A percentile compares a stretch with the other conserved stretches of the same genome.
Conservation (phyloP, 2,329 filamentous ascomycete species). For the Nemania abortiva region DNA sequence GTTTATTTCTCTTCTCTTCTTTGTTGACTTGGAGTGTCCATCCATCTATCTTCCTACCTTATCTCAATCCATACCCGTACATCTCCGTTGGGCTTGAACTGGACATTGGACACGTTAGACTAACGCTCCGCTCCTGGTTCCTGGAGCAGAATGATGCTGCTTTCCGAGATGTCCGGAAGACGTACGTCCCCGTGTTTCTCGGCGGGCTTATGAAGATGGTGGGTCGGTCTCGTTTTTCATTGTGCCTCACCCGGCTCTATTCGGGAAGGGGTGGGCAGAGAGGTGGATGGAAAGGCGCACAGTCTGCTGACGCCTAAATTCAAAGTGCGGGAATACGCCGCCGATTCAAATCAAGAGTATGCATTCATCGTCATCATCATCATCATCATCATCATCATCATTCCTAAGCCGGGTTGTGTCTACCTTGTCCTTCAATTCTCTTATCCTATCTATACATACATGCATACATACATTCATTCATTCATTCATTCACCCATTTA, state of each 20-base stretch:
- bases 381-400: too few relatives aligned
- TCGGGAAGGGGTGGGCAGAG: not conserved
- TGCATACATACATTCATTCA: too few relatives aligned
- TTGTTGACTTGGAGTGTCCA: not conserved
- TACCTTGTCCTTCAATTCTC: too few relatives aligned
- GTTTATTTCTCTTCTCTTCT: not conserved
- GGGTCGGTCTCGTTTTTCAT: slow-evolving; percentile 15
- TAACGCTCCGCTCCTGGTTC: not conserved
- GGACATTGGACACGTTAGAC: not conserved
- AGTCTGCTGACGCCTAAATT: slow-evolving; percentile 6
- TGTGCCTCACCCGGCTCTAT: too few relatives aligned
- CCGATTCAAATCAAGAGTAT: slow-evolving; percentile 55
- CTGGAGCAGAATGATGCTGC: slow-evolving; percentile 31
- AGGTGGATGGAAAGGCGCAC: not conserved
- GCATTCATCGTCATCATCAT: too few relatives aligned
- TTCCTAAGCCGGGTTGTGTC: not conserved
- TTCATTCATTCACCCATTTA: not conserved
- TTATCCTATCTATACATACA: too few relatives aligned
- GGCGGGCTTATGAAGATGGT: slow-evolving; percentile 55
- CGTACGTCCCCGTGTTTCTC: slow-evolving; percentile 55
- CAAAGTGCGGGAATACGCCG: slow-evolving; percentile 52
- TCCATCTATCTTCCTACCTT: too few relatives aligned
- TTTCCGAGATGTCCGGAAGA: slow-evolving; percentile 51
- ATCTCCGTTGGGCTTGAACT: too few relatives aligned
- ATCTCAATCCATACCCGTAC: too few relatives aligned